These are phyloP conservation scores for Luvunga scandens DNA, from an alignment of 345 rosid species.

Conservation along the genomic window DNA sequence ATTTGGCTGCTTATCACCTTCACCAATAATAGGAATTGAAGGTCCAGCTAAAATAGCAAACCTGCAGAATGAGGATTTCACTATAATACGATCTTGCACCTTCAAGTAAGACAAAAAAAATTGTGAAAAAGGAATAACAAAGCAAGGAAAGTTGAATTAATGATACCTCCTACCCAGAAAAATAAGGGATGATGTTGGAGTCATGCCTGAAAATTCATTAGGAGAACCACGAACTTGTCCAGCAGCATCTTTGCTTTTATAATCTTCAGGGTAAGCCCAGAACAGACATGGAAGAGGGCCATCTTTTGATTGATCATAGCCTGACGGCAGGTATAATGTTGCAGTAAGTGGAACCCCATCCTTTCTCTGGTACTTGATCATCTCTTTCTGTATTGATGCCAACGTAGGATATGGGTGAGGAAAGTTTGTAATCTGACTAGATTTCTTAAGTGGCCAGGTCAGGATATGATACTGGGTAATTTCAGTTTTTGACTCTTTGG, in stretches of 20 bases:
- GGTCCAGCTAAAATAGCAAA: constrained; percentile 97
- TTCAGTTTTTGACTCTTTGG: constrained; percentile 94
- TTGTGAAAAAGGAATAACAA: constrained; percentile 12
- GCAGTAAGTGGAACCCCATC: constrained; percentile 98
- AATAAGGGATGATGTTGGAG: constrained; percentile 90
- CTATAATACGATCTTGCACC: constrained; percentile 15
- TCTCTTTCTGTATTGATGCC: constrained; percentile 89
- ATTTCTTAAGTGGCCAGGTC: constrained; percentile 83
- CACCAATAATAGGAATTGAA: constrained; percentile 96
- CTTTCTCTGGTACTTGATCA: constrained; percentile 94
- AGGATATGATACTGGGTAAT: constrained; percentile 83
- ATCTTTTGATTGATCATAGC: constrained; percentile 81
- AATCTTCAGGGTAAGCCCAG: constrained; percentile 99
- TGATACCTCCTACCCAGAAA: constrained; percentile 90
- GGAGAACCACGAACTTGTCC: constrained; percentile 99
- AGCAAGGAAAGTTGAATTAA: not conserved
- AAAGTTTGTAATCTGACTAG: constrained; percentile 74
- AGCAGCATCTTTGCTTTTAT: constrained; percentile 99
- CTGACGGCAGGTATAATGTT: constrained; percentile 88
- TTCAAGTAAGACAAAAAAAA: constrained; percentile 11
- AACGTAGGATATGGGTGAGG: constrained; percentile 97
- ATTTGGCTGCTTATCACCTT: constrained; percentile 95
- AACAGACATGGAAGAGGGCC: constrained; percentile 93
- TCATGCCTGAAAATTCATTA: constrained; percentile 94
- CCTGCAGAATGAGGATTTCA: constrained; percentile 39